Evolutionary conservation across 2,329 filamentous ascomycete genomes (phyloP).

Genomic region (Magnaporthiopsis poae): DNA sequence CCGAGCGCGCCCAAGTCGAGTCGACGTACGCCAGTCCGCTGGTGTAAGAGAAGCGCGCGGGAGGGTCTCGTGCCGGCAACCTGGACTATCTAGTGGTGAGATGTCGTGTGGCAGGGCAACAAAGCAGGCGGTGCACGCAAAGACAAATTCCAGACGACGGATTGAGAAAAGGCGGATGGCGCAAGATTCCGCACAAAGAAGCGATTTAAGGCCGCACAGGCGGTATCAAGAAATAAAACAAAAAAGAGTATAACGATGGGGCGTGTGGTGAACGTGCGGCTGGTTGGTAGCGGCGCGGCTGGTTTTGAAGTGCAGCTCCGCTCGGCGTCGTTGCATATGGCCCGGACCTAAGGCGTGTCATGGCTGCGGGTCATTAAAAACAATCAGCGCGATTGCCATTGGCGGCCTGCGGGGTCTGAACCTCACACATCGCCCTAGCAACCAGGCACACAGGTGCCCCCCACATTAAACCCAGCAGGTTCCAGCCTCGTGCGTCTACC

Average conservation of each 20-base stretch:
- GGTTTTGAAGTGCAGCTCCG: background rate
- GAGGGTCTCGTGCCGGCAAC: background rate
- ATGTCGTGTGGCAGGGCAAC: background rate
- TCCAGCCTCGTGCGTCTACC: background rate
- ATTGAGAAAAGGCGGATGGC: background rate
- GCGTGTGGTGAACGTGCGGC: background rate
- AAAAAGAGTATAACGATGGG: background rate
- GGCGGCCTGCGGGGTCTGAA: background rate
- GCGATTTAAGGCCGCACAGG: background rate
- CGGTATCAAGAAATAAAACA: slow-evolving; percentile 1
- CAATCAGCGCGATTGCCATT: background rate
- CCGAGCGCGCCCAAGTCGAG: background rate
- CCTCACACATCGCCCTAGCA: background rate
- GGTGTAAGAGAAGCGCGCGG: too few species aligned
- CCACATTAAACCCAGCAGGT: background rate
- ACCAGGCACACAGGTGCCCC: background rate
- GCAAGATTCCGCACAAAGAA: background rate
- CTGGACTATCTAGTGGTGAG: background rate
- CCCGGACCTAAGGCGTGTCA: background rate
- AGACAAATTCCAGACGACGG: background rate
- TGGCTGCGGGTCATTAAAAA: background rate
- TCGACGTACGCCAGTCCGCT: background rate
- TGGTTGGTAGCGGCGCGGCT: background rate
- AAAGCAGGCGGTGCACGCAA: background rate
- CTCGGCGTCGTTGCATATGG: background rate